Base-by-base conservation (phyloP, 495 filamentous ascomycete species). In the Penicillium simplicissimum region DNA sequence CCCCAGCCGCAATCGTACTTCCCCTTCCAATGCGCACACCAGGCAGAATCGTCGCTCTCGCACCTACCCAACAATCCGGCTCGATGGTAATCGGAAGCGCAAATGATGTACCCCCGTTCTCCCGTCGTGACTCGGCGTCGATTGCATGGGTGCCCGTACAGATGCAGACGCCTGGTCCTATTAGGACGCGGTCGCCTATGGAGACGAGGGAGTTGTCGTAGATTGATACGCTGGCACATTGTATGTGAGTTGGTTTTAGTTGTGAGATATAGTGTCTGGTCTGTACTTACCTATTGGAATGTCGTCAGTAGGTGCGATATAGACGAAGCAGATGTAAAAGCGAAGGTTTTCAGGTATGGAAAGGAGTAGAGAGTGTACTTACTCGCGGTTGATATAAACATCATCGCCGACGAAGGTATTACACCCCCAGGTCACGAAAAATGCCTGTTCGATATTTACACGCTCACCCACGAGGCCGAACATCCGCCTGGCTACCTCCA, bases 371-470 rank as follows among this genome's bases (percentile, higher is more conserved):
- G 10, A 33, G 54, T 31, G 28, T 31, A 49, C 54, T 56, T 14
- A 56, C 54, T 56, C 54, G 37, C 54, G 54, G 28, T 56, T 56
- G 19, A 56, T 56, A 33, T 56, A 56, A n/a, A 56, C 54, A 40
- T 43, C 37, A 19, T 56, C 37, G 1, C 54, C 54, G 10, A 56
- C n/a, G 9, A 56, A 43, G 1, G 35, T 43, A 17, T 56, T 56
- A 23, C 54, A 56, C 6, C 54, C 54, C 54, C 54, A 56, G 10
- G 36, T 43, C 31, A 56, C 54, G 15, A 56, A 56, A 37, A 56
- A 34, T 8, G 54, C 17, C 54, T 33, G 54, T 8, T 56, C 54
- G 40, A 56, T 56, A 43, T 28, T 56, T 3, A 23, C 25, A 17
- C 33, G 9, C 21, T 56, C 13, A 14, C 54, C 54, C 8, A 43